Evolutionary conservation across 768 basidiomycete genomes (phyloP), one percentile per base, ranked within the genome.

Genomic region (Phlegmacium glaucopus): DNA sequence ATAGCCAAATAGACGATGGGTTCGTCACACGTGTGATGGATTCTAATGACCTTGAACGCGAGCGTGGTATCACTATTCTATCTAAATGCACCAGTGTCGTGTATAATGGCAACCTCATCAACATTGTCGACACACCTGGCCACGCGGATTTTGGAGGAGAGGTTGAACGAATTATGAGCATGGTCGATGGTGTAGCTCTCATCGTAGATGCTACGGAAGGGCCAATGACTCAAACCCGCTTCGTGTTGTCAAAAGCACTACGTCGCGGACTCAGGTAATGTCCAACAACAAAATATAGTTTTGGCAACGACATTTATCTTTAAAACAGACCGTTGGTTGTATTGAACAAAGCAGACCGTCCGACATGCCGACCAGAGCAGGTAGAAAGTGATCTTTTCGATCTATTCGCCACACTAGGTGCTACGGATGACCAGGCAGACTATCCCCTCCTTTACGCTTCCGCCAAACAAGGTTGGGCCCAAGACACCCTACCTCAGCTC

Each of bases 101-200:
- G 37, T 80, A 77, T 57, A 68, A 74, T 34, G 67, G 70, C 2
- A 74, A 72, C 54, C 64, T 75, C 4, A 77, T 80, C 51, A 82
- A 80, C 44, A 77, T 82, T 50, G 75, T 81, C 49, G 80, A 82
- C 54, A 82, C 80, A 0, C 80, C 79, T 0, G 79, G 80, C 43
- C 80, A 82, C 60, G 79, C 79, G 6, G 80, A 82, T 54, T 80
- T 82, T 62, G 79, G 79, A 28, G 79, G 79, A 46, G 80, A 82
- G 59, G 79, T 82, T 8, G 79, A 82, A 52, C 72, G 79, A 44
- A 74, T 80, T 3, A 67, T 79, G 67, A 77, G 77, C 50, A 80
- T 82, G 72, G 76, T 82, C 9, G 80, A 81, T 49, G 79, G 79
- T 25, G 79, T 80, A 9, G 78, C 78, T 11, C 69, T 82, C n/a